Conservation (phyloP, 2,329 filamentous ascomycete species). For the Leptographium lundbergii region DNA sequence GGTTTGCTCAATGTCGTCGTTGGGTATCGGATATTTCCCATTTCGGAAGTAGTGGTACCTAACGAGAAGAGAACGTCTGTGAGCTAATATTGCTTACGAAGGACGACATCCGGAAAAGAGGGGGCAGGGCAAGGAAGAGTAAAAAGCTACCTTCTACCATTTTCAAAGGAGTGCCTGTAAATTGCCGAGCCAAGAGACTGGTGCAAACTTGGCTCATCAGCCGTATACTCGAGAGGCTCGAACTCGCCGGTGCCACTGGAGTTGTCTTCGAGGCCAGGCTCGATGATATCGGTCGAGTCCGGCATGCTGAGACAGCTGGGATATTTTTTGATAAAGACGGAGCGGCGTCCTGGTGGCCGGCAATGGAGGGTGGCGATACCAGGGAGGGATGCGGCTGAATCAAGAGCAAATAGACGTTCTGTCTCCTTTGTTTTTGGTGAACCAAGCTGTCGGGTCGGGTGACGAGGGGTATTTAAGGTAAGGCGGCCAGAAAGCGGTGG, state of each 20-base stretch:
- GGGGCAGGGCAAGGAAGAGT: neutral
- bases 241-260: neutral
- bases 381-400: neutral
- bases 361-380: neutral
- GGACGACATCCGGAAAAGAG: too few species aligned
- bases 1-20: conserved; percentile 18
- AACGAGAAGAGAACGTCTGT: neutral
- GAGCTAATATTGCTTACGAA: neutral
- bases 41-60: conserved; percentile 18
- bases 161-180: conserved; percentile 8
- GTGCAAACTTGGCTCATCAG: neutral
- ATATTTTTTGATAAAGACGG: too few species aligned
- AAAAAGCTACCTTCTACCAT: conserved; percentile 2
- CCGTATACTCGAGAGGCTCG: neutral
- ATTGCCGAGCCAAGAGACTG: conserved; percentile 6
- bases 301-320: neutral
- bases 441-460: conserved; percentile 4
- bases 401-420: neutral
- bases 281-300: neutral
- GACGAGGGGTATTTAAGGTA: neutral
- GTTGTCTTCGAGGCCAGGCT: neutral
- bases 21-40: conserved; percentile 16
- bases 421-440: neutral
- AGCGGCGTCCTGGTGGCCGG: neutral
- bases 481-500: neutral